These are phyloP conservation scores for Irpex sp. DNA, from an alignment of 1,284 basidiomycete species.

Conservation along the genomic window DNA sequence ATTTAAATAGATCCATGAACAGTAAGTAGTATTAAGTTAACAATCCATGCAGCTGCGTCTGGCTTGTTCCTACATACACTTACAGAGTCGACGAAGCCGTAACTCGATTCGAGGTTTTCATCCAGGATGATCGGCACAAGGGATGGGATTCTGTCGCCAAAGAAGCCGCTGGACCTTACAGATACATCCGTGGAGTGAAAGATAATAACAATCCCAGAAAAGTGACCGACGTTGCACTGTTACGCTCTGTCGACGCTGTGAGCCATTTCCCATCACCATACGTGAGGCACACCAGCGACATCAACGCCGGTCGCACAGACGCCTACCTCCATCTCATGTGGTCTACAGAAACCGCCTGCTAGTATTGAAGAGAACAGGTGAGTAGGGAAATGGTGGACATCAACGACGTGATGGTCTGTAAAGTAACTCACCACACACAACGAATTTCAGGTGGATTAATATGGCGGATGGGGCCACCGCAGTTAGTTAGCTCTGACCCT, in stretches of 20 bases:
- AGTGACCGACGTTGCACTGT: conserved; percentile 4
- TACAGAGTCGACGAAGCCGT: not conserved
- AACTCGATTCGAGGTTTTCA: conserved; percentile 8
- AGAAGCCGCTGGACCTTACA: conserved; percentile 10
- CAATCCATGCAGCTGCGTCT: conserved; percentile 1
- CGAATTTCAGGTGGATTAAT: no score
- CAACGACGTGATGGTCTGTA: no score
- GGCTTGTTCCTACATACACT: conserved; percentile 6
- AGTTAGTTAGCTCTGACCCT: no score
- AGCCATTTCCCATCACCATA: not conserved
- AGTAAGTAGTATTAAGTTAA: no score
- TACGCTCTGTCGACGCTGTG: not conserved
- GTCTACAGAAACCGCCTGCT: not conserved
- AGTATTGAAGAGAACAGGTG: no score
- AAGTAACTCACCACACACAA: no score
- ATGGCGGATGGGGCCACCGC: no score
- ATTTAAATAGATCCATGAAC: not conserved
- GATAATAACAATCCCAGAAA: conserved; percentile 1
- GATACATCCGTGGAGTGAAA: conserved; percentile 1
- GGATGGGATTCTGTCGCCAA: conserved; percentile 8
- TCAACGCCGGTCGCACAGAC: not conserved
- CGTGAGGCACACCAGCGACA: conserved; percentile 4
- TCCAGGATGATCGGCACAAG: conserved; percentile 2
- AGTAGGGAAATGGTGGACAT: no score
- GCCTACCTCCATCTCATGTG: conserved; percentile 9